Evolutionary conservation across 129 eudicot species (phyloP).

Genomic region (Heracleum sosnowskyi): DNA sequence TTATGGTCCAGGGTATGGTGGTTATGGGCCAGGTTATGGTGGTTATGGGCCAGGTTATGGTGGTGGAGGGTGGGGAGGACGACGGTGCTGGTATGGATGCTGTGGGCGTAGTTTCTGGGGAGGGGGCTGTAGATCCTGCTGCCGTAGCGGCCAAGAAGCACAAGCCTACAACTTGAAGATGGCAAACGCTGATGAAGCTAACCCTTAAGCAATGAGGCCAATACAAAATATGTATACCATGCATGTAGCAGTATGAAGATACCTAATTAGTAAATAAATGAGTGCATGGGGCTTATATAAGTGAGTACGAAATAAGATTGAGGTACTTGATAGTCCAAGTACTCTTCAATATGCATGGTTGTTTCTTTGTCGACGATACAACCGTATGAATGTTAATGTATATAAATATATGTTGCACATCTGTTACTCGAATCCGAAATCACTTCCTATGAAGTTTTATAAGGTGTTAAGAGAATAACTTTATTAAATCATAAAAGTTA

Average conservation of each 20-base stretch:
- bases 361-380: too few relatives aligned
- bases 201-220: not conserved
- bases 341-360: too few relatives aligned
- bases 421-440: too few relatives aligned
- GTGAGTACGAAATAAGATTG: not conserved
- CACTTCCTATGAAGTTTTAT: too few relatives aligned
- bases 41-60: slow-evolving; percentile 25
- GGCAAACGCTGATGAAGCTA: not conserved
- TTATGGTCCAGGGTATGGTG: slow-evolving; percentile 11
- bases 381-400: too few relatives aligned
- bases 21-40: slow-evolving; percentile 16
- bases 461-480: too few relatives aligned
- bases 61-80: slow-evolving; percentile 10
- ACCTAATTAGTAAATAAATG: not conserved
- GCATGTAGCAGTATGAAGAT: not conserved
- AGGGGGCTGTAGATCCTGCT: slow-evolving; percentile 4
- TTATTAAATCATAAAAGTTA: too few relatives aligned
- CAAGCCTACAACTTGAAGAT: slow-evolving; percentile 4
- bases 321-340: too few relatives aligned
- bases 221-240: not conserved
- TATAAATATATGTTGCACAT: too few relatives aligned
- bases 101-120: slow-evolving; percentile 16
- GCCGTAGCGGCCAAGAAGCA: slow-evolving; percentile 1
- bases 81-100: slow-evolving; percentile 16
- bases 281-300: not conserved